phyloP scores from a whole-genome alignment of 495 filamentous ascomycete genomes.

The Penicillium psychrofluorescens region DNA sequence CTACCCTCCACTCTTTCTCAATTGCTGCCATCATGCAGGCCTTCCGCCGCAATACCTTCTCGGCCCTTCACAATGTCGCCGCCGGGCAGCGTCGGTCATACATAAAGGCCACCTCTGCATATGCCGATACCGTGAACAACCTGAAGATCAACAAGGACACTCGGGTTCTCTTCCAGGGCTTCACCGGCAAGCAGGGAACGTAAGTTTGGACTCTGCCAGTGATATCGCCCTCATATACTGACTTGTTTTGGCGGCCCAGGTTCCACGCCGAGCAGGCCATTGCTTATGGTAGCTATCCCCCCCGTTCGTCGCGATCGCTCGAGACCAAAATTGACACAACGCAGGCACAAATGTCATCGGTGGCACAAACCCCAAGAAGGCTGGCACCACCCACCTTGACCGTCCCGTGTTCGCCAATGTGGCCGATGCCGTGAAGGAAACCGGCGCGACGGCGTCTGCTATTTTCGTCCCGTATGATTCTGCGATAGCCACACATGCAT shows the following conservation, averaged over 20 bases:
- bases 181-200: conserved; percentile 98
- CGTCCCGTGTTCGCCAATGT: conserved; percentile 92
- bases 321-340: conserved; percentile 24
- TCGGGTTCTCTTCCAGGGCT: conserved; percentile 93
- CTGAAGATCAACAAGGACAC: conserved; percentile 88
- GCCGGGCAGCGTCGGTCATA: conserved; percentile 56
- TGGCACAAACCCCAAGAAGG: conserved; percentile 98
- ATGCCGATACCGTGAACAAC: conserved; percentile 79
- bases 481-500: background rate
- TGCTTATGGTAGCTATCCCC: conserved; percentile 69
- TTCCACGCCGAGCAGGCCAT: conserved; percentile 98
- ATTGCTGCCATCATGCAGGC: conserved; percentile 42
- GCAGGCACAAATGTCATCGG: conserved; percentile 94
- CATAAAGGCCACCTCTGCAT: conserved; percentile 59
- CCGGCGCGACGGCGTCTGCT: conserved; percentile 82
- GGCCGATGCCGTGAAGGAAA: conserved; percentile 80
- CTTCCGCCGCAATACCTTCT: conserved; percentile 43
- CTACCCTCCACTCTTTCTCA: conserved; percentile 15
- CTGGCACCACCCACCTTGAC: conserved; percentile 80
- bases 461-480: conserved; percentile 88
- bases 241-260: conserved; percentile 44
- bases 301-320: conserved; percentile 6
- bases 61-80: conserved; percentile 41
- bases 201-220: conserved; percentile 42
- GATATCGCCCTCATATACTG: conserved; percentile 19